Percentiles rank a stretch among this genome's conserved stretches.
Evolutionary conservation across 352 stramenopile genomes (phyloP).

Genomic region (Pythium scleroteichum): DNA sequence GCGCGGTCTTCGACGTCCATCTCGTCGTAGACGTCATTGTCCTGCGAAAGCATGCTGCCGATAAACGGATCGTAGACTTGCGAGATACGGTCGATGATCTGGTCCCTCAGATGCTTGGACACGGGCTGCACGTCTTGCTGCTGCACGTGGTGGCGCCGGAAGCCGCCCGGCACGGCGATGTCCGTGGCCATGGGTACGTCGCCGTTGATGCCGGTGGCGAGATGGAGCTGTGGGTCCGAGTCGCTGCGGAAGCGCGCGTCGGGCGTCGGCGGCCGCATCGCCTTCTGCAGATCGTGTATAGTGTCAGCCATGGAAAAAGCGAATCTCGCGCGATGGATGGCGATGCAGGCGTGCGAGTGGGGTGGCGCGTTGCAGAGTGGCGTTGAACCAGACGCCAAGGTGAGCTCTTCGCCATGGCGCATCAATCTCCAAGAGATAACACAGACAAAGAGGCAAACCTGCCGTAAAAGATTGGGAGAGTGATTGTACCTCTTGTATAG

Average conservation of each 20-base stretch:
- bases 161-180: slow-evolving; percentile 68
- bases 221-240: slow-evolving; percentile 48
- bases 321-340: neutral
- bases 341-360: neutral
- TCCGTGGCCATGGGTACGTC: slow-evolving; percentile 48
- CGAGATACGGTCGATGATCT: slow-evolving; percentile 75
- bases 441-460: slow-evolving; percentile 10
- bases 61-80: slow-evolving; percentile 86
- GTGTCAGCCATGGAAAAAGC: slow-evolving; percentile 43
- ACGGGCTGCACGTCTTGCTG: slow-evolving; percentile 38
- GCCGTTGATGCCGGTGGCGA: slow-evolving; percentile 29
- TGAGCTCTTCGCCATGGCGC: slow-evolving; percentile 7
- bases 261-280: slow-evolving; percentile 32
- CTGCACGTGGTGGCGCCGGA: slow-evolving; percentile 70
- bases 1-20: slow-evolving; percentile 66
- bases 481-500: neutral
- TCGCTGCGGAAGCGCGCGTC: slow-evolving; percentile 42
- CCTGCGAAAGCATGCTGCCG: slow-evolving; percentile 75
- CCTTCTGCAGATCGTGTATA: slow-evolving; percentile 54
- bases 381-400: slow-evolving; percentile 9
- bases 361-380: slow-evolving; percentile 6
- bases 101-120: slow-evolving; percentile 56
- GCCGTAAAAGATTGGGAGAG: neutral
- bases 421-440: neutral
- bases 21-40: slow-evolving; percentile 81